Conservation (phyloP, 306 rosid species). For the Geum urbanum region DNA sequence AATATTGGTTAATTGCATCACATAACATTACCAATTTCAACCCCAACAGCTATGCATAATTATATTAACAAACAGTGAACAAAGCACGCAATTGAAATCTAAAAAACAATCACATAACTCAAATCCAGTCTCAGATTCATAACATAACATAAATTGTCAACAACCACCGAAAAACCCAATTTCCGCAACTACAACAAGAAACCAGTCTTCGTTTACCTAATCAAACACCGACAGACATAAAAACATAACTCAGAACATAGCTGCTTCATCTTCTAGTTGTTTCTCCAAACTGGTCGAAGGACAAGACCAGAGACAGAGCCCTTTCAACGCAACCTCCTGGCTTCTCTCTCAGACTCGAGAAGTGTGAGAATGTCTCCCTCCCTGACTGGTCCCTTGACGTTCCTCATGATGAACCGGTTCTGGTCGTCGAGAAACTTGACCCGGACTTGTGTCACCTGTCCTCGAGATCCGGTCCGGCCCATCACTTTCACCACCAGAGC, state of each 20-base stretch:
- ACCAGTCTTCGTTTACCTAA: not conserved
- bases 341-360: conserved; percentile 12
- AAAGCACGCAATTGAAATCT: too few species aligned
- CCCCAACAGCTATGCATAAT: too few species aligned
- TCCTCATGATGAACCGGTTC: conserved; percentile 16
- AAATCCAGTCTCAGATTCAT: not conserved
- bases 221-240: not conserved
- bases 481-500: conserved; percentile 4
- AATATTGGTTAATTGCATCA: too few species aligned
- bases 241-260: not conserved
- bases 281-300: too few species aligned
- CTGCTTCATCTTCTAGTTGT: not conserved
- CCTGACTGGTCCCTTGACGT: conserved; percentile 13
- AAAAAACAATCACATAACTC: not conserved
- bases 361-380: conserved; percentile 12
- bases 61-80: too few species aligned
- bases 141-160: not conserved
- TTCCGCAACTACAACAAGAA: not conserved
- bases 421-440: conserved; percentile 11
- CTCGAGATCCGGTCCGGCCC: conserved; percentile 12
- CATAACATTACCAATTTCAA: not conserved
- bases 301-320: too few species aligned
- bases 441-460: conserved; percentile 14
- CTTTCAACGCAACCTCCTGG: conserved; percentile 4
- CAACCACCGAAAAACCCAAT: not conserved